Evolutionary conservation across 2,329 filamentous ascomycete species (phyloP).

Genomic region (Aspergillus ustus): DNA sequence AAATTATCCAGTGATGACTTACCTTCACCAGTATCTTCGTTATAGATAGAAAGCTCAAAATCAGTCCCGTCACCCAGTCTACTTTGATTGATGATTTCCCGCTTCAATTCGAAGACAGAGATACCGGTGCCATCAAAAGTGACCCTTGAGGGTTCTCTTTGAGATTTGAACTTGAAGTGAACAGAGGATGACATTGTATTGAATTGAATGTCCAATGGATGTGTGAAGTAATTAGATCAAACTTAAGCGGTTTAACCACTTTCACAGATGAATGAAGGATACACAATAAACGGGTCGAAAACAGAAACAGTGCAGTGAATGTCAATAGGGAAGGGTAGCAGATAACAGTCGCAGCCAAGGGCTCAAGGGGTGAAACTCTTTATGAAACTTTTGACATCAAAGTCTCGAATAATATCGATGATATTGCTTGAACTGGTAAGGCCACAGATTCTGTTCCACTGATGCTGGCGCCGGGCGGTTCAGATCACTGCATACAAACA

Average conservation of each 20-base stretch:
- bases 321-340: slow-evolving; percentile 19
- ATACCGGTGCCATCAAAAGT: slow-evolving; percentile 98
- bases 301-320: slow-evolving; percentile 21
- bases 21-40: slow-evolving; percentile 91
- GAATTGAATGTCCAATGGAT: slow-evolving; percentile 41
- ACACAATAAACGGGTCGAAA: slow-evolving; percentile 29
- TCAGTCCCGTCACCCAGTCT: slow-evolving; percentile 94
- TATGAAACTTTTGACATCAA: slow-evolving; percentile 27
- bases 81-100: slow-evolving; percentile 95
- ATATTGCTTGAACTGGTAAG: slow-evolving; percentile 32
- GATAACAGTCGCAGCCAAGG: slow-evolving; percentile 24
- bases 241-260: slow-evolving; percentile 29
- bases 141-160: slow-evolving; percentile 91
- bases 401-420: slow-evolving; percentile 31
- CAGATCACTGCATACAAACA: slow-evolving; percentile 42
- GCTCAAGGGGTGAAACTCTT: slow-evolving; percentile 21
- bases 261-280: slow-evolving; percentile 31
- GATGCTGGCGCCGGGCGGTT: slow-evolving; percentile 31
- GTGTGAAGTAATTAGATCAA: slow-evolving; percentile 36
- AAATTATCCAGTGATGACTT: slow-evolving; percentile 40
- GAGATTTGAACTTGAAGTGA: slow-evolving; percentile 99
- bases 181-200: slow-evolving; percentile 89
- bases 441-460: slow-evolving; percentile 32
- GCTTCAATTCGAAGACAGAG: slow-evolving; percentile 97
- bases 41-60: slow-evolving; percentile 93